phyloP scores from a whole-genome alignment of 2,329 filamentous ascomycete genomes.

The Neocucurbitaria cava region DNA sequence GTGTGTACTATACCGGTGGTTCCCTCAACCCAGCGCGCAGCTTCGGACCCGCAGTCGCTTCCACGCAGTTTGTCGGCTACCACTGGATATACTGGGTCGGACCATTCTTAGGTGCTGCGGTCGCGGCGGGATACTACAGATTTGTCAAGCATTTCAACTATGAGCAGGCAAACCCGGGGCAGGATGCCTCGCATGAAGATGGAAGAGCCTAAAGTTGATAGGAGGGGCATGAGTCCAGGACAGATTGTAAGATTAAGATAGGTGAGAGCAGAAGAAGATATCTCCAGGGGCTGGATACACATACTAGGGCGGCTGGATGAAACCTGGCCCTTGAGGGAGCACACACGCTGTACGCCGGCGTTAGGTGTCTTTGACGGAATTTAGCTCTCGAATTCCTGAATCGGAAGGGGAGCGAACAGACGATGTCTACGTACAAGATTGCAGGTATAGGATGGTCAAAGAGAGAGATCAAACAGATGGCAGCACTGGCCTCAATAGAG shows the following conservation, averaged over 20 bases:
- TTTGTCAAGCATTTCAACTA: constrained; percentile 50
- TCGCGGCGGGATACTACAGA: constrained; percentile 57
- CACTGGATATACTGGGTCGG: constrained; percentile 55
- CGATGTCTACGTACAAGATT: not conserved
- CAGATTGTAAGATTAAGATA: too few species aligned
- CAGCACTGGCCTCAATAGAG: not conserved
- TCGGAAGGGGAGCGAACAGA: not conserved
- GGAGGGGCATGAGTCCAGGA: not conserved
- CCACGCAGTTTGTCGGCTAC: constrained; percentile 37
- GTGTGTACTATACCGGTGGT: constrained; percentile 52
- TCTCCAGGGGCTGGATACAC: not conserved
- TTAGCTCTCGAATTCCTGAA: not conserved
- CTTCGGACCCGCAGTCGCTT: constrained; percentile 51
- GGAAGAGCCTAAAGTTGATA: not conserved
- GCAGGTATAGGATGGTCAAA: not conserved
- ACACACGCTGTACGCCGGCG: not conserved
- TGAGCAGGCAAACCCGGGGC: constrained; percentile 36
- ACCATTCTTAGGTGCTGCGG: constrained; percentile 47
- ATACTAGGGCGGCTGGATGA: not conserved
- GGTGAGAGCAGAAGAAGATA: not conserved
- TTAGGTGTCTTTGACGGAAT: not conserved
- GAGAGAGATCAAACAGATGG: not conserved
- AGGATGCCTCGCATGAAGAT: constrained; percentile 22
- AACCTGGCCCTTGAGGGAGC: not conserved
- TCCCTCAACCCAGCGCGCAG: constrained; percentile 54